Conservation (phyloP, 768 basidiomycete genomes). For the Hypsizygus marmoreus region DNA sequence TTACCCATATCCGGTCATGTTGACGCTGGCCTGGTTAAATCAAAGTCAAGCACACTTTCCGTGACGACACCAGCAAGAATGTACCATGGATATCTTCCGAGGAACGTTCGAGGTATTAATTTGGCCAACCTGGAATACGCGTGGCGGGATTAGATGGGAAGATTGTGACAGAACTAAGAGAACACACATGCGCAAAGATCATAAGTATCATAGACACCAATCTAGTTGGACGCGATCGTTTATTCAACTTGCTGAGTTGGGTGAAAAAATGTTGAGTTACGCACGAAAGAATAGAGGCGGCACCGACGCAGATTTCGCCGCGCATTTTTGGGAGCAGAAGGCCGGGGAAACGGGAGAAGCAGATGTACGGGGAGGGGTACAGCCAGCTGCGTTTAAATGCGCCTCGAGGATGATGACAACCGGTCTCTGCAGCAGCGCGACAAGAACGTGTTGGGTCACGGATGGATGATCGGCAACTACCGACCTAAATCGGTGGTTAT, state of each 20-base stretch:
- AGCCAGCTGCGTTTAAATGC: constrained; percentile 20
- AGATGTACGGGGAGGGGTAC: constrained; percentile 17
- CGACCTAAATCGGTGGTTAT: constrained; percentile 9
- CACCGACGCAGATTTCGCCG: constrained; percentile 76
- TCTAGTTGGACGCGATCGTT: constrained; percentile 28
- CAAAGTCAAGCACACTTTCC: not conserved
- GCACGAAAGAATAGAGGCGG: constrained; percentile 73
- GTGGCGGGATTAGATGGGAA: constrained; percentile 19
- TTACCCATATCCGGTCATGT: constrained; percentile 73
- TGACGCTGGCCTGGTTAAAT: constrained; percentile 57
- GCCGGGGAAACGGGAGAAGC: constrained; percentile 16
- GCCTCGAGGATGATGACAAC: constrained; percentile 16
- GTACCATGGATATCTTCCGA: constrained; percentile 73
- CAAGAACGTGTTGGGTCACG: constrained; percentile 31
- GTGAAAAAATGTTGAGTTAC: constrained; percentile 29
- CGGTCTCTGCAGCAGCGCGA: constrained; percentile 21
- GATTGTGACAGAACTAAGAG: constrained; percentile 9
- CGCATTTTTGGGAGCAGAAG: constrained; percentile 45
- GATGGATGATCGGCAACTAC: constrained; percentile 17
- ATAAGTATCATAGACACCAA: constrained; percentile 60
- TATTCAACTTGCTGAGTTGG: constrained; percentile 11
- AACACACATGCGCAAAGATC: constrained; percentile 81
- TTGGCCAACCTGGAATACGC: constrained; percentile 68
- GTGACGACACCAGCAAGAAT: constrained; percentile 14
- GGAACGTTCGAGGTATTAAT: constrained; percentile 77